Percentiles rank a stretch among this genome's conserved stretches.
These are phyloP conservation scores for Rhynchosporium graminicola DNA, from an alignment of 2,329 filamentous ascomycete genomes.

Conservation along the genomic window DNA sequence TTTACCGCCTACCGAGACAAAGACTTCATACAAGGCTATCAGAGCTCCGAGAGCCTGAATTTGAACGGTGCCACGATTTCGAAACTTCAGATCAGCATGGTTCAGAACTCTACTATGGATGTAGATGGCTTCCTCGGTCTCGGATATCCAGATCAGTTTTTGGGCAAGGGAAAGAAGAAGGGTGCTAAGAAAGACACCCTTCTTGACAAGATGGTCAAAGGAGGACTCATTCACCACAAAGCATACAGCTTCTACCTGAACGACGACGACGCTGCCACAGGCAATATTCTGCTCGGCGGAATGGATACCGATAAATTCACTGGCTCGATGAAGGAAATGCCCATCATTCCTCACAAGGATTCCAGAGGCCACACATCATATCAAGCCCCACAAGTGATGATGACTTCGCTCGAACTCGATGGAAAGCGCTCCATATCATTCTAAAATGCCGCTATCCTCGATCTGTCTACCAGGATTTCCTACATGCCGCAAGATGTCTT, in stretches of 20 bases:
- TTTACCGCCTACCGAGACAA: not conserved
- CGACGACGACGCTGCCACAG: constrained; percentile 37
- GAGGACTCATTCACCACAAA: constrained; percentile 46
- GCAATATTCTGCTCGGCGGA: constrained; percentile 47
- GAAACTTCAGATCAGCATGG: constrained; percentile 57
- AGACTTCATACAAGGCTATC: constrained; percentile 47
- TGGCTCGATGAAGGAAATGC: constrained; percentile 34
- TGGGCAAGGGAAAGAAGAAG: constrained; percentile 32
- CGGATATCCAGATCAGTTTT: constrained; percentile 53
- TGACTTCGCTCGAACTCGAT: constrained; percentile 32
- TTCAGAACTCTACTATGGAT: constrained; percentile 46
- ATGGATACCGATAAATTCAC: constrained; percentile 48
- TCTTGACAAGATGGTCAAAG: constrained; percentile 41
- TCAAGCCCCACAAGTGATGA: constrained; percentile 29
- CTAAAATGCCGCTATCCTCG: not conserved
- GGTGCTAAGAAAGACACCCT: constrained; percentile 28
- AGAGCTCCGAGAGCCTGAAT: constrained; percentile 55
- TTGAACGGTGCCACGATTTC: constrained; percentile 50
- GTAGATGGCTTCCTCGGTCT: constrained; percentile 58
- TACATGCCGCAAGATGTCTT: not conserved
- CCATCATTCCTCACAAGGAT: constrained; percentile 17
- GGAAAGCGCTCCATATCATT: not conserved
- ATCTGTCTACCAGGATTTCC: not conserved
- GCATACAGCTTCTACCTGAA: constrained; percentile 42
- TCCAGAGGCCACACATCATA: constrained; percentile 27